These are phyloP conservation scores for Litsea cubeba DNA, from an alignment of 164 flowering plant genomes.

Conservation along the genomic window DNA sequence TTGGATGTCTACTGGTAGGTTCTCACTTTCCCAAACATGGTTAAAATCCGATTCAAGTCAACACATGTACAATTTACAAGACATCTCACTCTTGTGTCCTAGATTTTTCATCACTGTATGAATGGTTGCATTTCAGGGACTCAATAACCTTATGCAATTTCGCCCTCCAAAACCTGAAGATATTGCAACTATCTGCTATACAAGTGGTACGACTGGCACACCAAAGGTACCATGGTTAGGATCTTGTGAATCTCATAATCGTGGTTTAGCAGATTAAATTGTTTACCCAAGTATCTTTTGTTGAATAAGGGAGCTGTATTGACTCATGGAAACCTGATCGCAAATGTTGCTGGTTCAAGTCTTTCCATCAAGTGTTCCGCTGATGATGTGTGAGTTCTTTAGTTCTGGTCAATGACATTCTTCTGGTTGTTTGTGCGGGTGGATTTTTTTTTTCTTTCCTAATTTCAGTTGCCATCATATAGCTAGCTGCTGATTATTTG, in stretches of 20 bases:
- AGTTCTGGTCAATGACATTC: neutral
- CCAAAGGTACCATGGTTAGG: constrained; percentile 65
- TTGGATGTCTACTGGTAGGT: too few species aligned
- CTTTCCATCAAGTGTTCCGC: constrained; percentile 37
- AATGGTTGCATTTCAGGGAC: constrained; percentile 40
- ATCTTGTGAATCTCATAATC: neutral
- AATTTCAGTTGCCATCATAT: neutral
- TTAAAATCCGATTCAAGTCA: too few species aligned
- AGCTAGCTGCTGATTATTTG: neutral
- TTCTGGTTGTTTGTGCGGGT: too few species aligned
- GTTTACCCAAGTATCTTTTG: neutral
- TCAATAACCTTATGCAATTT: constrained; percentile 58
- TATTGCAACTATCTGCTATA: constrained; percentile 92
- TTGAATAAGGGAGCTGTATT: constrained; percentile 71
- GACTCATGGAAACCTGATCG: constrained; percentile 79
- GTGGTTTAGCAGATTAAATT: neutral
- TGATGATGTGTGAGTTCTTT: constrained; percentile 68
- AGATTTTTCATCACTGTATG: neutral
- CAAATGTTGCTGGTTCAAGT: constrained; percentile 68
- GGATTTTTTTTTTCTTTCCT: neutral
- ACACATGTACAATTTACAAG: too few species aligned
- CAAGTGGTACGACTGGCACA: constrained; percentile 99
- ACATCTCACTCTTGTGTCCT: too few species aligned
- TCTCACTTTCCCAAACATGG: too few species aligned
- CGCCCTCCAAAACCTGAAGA: constrained; percentile 84